phyloP scores from a whole-genome alignment of 305 asterid genomes.

The Nicotiana rustica region DNA sequence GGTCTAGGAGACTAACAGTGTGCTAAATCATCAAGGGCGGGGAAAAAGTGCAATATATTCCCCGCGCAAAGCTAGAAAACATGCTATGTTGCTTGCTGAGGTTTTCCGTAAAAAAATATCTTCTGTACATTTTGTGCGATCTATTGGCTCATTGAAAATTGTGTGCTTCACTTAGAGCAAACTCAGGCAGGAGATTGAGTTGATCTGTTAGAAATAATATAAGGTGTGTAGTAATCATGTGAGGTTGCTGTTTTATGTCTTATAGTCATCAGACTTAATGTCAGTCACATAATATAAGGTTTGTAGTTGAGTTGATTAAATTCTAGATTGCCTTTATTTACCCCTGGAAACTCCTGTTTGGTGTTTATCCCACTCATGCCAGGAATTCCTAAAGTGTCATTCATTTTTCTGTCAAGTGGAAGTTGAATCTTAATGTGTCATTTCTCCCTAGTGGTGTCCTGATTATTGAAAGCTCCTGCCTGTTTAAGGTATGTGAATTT shows the following conservation, averaged over 20 bases:
- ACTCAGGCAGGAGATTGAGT: slow-evolving; percentile 1
- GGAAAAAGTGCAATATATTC: not conserved
- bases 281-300: not conserved
- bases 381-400: not conserved
- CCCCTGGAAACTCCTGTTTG: not conserved
- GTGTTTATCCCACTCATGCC: not conserved
- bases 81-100: slow-evolving; percentile 6
- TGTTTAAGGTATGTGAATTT: not conserved
- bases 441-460: not conserved
- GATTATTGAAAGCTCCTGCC: not conserved
- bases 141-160: not conserved
- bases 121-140: not conserved
- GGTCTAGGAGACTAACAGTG: not conserved
- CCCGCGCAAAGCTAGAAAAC: not conserved
- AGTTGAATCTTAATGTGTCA: not conserved
- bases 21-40: not conserved
- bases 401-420: not conserved
- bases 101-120: not conserved
- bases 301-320: not conserved
- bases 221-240: not conserved
- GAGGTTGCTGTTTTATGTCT: not conserved
- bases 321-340: not conserved
- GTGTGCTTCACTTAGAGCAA: not conserved
- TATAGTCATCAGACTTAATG: not conserved
- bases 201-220: not conserved